Evolutionary conservation across 225 moss, liverwort and hornwort species (phyloP).

Genomic region (Asterella californica): DNA sequence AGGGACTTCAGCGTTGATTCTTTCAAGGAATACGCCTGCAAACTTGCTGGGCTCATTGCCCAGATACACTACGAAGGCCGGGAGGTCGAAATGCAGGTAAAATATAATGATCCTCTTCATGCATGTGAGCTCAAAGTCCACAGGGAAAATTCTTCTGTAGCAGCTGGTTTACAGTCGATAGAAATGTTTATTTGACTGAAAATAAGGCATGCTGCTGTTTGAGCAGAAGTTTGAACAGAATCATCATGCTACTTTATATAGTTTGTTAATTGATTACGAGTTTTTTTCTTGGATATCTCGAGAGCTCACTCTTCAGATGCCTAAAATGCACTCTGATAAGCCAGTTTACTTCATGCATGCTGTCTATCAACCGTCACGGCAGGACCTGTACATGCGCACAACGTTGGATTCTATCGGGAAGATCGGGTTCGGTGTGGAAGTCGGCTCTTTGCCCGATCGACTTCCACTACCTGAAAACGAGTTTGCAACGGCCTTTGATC

Average conservation of each 20-base stretch:
- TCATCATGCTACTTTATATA: too few relatives aligned
- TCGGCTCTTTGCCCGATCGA: constrained; percentile 28
- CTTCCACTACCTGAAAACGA: constrained; percentile 35
- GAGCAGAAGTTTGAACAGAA: too few relatives aligned
- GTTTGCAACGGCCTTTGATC: constrained; percentile 48
- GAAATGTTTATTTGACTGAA: too few relatives aligned
- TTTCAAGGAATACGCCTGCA: constrained; percentile 55
- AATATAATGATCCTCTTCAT: too few relatives aligned
- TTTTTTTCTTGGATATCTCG: too few relatives aligned
- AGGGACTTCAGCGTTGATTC: constrained; percentile 55
- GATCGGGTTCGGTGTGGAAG: constrained; percentile 44
- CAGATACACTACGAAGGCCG: constrained; percentile 20
- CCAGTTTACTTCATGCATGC: background rate
- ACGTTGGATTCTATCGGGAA: constrained; percentile 52
- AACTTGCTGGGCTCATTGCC: constrained; percentile 39
- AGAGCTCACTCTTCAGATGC: too few relatives aligned
- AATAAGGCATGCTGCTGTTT: too few relatives aligned
- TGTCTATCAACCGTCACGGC: background rate
- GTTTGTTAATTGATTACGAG: too few relatives aligned
- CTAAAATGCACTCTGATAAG: too few relatives aligned
- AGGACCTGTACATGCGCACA: constrained; percentile 52
- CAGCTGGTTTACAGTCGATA: too few relatives aligned
- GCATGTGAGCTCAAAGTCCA: too few relatives aligned
- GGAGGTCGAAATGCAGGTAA: constrained; percentile 74
- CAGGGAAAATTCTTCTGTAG: too few relatives aligned